A percentile compares a stretch with the other conserved stretches of the same genome.
Evolutionary conservation across 1,139 yeast species (phyloP).

Genomic region (Kodamaea derodonti): DNA sequence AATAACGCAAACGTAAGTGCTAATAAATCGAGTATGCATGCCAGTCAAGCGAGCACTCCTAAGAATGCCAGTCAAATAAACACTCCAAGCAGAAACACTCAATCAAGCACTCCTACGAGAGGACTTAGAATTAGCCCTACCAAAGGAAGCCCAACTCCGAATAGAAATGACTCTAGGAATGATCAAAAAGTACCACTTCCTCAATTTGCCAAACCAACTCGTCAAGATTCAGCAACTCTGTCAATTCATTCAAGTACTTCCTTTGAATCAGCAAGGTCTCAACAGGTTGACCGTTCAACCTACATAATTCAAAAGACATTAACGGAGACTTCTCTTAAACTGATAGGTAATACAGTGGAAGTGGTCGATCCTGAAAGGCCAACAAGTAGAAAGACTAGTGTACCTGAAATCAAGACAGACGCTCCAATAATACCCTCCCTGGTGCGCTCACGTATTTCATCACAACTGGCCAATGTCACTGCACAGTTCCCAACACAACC

Average conservation of each 20-base stretch:
- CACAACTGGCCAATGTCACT: neutral
- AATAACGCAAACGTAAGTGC: no score
- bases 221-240: constrained; percentile 11
- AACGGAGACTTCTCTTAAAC: constrained; percentile 15
- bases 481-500: constrained; percentile 1
- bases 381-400: neutral
- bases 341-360: constrained; percentile 8
- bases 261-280: constrained; percentile 17
- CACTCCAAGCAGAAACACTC: neutral
- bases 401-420: neutral
- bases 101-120: constrained; percentile 2
- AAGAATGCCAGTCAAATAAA: neutral
- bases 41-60: constrained; percentile 1
- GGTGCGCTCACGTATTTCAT: no score
- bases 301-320: constrained; percentile 28
- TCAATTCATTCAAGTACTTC: constrained; percentile 18
- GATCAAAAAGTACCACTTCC: constrained; percentile 9
- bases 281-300: constrained; percentile 19
- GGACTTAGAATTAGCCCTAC: neutral
- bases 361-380: constrained; percentile 6
- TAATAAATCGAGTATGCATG: no score
- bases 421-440: neutral
- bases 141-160: neutral
- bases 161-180: no score
- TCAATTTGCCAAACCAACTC: neutral